phyloP scores from a whole-genome alignment of 2,329 filamentous ascomycete species.

The Coleophoma crateriformis region DNA sequence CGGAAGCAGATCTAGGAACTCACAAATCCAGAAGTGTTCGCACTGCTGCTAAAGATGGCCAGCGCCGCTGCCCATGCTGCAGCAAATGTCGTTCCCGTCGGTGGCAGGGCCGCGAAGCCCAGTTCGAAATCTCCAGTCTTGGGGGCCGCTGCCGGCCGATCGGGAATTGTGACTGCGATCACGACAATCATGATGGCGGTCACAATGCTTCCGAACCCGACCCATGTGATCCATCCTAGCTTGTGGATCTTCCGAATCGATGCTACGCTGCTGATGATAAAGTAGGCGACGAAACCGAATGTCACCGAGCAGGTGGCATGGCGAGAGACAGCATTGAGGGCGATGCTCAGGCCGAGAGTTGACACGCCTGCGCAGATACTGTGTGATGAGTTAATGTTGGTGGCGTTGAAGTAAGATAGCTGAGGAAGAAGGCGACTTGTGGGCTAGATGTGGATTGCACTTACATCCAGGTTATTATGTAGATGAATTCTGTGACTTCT shows the following conservation, averaged over 20 bases:
- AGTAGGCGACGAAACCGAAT: conserved; percentile 31
- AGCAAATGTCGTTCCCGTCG: conserved; percentile 23
- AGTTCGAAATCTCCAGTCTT: conserved; percentile 26
- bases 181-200: conserved; percentile 38
- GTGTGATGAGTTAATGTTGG: conserved; percentile 32
- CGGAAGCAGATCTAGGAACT: conserved; percentile 9
- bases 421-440: conserved; percentile 15
- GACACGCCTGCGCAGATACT: conserved; percentile 24
- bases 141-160: conserved; percentile 53
- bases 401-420: neutral
- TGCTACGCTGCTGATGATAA: conserved; percentile 24
- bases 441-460: neutral
- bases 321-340: conserved; percentile 49
- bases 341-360: conserved; percentile 14
- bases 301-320: conserved; percentile 45
- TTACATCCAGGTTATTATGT: neutral
- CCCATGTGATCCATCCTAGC: conserved; percentile 29
- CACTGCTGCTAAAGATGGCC: neutral
- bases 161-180: conserved; percentile 47
- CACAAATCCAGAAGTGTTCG: conserved; percentile 5
- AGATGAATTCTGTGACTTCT: neutral
- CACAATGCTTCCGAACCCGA: conserved; percentile 8
- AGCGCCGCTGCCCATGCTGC: neutral
- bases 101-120: conserved; percentile 15
- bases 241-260: conserved; percentile 27